These are phyloP conservation scores for Amoeboaphelidium protococcarum DNA, from an alignment of 371 early-diverging fungal species.

Conservation along the genomic window DNA sequence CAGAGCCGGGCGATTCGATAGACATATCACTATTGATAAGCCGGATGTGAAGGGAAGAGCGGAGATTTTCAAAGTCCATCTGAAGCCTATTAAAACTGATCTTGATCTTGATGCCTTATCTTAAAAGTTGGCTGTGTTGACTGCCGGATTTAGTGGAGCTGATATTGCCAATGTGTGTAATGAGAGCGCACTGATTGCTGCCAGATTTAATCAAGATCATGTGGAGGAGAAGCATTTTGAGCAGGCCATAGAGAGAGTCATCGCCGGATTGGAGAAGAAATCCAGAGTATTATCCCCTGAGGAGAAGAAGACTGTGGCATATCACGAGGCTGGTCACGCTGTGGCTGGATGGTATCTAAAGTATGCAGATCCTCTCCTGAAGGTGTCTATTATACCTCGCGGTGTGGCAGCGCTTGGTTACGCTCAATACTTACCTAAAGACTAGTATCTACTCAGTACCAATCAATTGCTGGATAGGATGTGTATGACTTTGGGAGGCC, in stretches of 20 bases:
- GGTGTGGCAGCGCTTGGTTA: slow-evolving; percentile 87
- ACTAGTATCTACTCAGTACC: slow-evolving; percentile 76
- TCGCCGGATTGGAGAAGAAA: slow-evolving; percentile 93
- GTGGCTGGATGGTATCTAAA: slow-evolving; percentile 93
- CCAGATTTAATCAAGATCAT: slow-evolving; percentile 39
- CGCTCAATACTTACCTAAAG: slow-evolving; percentile 94
- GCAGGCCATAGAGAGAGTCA: slow-evolving; percentile 88
- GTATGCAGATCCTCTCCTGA: slow-evolving; percentile 13
- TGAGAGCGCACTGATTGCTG: slow-evolving; percentile 95
- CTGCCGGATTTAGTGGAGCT: slow-evolving; percentile 93
- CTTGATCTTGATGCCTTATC: slow-evolving; percentile 30
- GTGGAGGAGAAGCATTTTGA: slow-evolving; percentile 80
- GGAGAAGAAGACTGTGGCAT: slow-evolving; percentile 95
- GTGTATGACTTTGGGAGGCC: slow-evolving; percentile 78
- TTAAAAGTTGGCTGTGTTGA: slow-evolving; percentile 63
- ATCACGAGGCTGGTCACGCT: slow-evolving; percentile 97
- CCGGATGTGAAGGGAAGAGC: slow-evolving; percentile 87
- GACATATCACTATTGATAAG: slow-evolving; percentile 83
- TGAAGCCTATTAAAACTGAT: slow-evolving; percentile 63
- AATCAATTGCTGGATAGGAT: slow-evolving; percentile 81
- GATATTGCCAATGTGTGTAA: slow-evolving; percentile 96
- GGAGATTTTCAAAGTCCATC: slow-evolving; percentile 82
- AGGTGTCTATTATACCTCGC: slow-evolving; percentile 75
- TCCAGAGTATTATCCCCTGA: slow-evolving; percentile 78
- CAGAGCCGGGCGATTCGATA: slow-evolving; percentile 95